Base-by-base conservation (phyloP, 768 basidiomycete genomes). In the Pisolithus tinctorius region DNA sequence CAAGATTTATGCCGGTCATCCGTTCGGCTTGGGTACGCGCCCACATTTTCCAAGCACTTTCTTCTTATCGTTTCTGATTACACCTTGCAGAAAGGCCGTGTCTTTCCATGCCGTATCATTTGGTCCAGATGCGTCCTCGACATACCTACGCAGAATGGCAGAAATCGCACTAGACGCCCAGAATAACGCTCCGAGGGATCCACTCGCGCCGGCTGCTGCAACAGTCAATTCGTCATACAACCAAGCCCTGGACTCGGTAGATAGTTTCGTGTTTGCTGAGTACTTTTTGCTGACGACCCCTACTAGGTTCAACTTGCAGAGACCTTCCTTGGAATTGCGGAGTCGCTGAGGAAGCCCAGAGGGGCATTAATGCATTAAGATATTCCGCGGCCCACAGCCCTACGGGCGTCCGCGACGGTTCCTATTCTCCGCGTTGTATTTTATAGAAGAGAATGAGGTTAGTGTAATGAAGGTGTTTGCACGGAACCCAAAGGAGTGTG, bases 61-160 rank as follows among this genome's bases (percentile, higher is more conserved):
- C 6, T 4, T 14, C 16, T 2, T 27, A 10, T 38, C n/a, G 10
- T 51, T 27, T 4, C 38, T 25, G 14, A 45, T 38, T 34, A 29
- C 25, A 30, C 31, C 37, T 11, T 17, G 27, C 27, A 79, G 78
- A 13, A 74, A 74, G 63, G 68, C 77, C 2, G 62, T 80, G 0
- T 77, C 77, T 0, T 74, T 80, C 55, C 78, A 81, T 45, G 61
- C 77, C 0, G 74, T 80, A 16, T 69, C 74, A 0, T 80, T 80
- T 51, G 79, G 77, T 1, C 60, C 63, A 1, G 50, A 62, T 30
- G n/a, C 6, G 30, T 54, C 26, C 6, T 49, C 39, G 38, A 36
- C 17, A 2, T 44, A 53, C n/a, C 61, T 80, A 13, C 65, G 67
- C 4, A 61, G 71, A 11, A 80, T 81, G 79, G 69, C 71, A 3